phyloP scores from a whole-genome alignment of 257 asterid species.

The Salvia splendens region DNA sequence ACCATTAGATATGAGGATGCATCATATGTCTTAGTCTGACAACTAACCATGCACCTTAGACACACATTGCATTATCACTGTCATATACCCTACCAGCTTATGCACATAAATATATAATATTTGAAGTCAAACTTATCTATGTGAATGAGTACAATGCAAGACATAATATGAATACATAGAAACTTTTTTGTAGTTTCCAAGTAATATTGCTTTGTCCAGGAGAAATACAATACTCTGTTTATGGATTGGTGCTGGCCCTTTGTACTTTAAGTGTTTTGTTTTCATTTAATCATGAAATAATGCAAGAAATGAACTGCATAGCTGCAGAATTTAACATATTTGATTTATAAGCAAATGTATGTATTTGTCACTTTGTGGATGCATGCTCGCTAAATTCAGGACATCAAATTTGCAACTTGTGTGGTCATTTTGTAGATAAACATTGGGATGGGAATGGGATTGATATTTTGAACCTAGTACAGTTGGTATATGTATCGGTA shows the following conservation, averaged over 20 bases:
- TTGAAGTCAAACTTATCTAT: too few relatives aligned
- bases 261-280: too few relatives aligned
- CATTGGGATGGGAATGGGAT: not conserved
- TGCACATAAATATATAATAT: too few relatives aligned
- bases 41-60: not conserved
- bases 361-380: not conserved
- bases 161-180: too few relatives aligned
- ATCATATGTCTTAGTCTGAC: not conserved
- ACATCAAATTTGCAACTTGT: not conserved
- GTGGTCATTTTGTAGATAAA: conserved; percentile 8
- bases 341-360: not conserved
- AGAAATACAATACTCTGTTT: not conserved
- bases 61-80: too few relatives aligned
- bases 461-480: not conserved
- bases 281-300: not conserved
- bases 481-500: not conserved
- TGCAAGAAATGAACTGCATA: not conserved
- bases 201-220: not conserved
- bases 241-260: not conserved
- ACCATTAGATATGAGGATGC: not conserved
- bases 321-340: not conserved
- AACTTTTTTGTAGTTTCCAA: too few relatives aligned
- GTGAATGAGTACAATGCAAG: too few relatives aligned
- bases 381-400: conserved; percentile 5
- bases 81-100: too few relatives aligned